These are phyloP conservation scores for Penicillium concentricum DNA, from an alignment of 2,329 filamentous ascomycete species.

Conservation along the genomic window DNA sequence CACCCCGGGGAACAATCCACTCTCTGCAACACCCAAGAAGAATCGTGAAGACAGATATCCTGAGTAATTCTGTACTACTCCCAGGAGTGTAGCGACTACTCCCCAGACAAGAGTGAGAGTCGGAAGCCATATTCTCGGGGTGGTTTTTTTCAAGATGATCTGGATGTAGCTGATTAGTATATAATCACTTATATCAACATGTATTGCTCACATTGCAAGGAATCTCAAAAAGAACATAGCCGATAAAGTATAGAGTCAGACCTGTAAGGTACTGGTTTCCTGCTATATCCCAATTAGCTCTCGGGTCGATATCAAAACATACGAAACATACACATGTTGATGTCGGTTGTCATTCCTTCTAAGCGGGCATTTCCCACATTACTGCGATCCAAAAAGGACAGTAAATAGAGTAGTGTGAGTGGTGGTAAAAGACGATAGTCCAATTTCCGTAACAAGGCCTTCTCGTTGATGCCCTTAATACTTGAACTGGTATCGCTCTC, in stretches of 20 bases:
- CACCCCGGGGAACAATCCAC: slow-evolving; percentile 55
- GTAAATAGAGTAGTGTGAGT: slow-evolving; percentile 33
- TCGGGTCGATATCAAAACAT: background rate
- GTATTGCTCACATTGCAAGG: slow-evolving; percentile 36
- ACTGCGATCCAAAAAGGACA: slow-evolving; percentile 3
- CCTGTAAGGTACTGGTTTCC: slow-evolving; percentile 43
- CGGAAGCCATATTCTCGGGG: slow-evolving; percentile 40
- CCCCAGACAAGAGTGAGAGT: slow-evolving; percentile 50
- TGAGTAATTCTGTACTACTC: slow-evolving; percentile 49
- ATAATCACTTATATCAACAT: background rate
- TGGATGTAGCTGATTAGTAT: background rate
- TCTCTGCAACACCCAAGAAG: slow-evolving; percentile 54
- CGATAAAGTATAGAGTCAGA: slow-evolving; percentile 40
- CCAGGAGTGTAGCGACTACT: slow-evolving; percentile 51
- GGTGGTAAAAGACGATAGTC: slow-evolving; percentile 46
- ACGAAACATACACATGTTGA: slow-evolving; percentile 37
- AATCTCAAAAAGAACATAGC: slow-evolving; percentile 42
- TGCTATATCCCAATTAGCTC: slow-evolving; percentile 17
- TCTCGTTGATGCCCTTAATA: slow-evolving; percentile 36
- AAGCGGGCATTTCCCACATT: slow-evolving; percentile 8
- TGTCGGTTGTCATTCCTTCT: slow-evolving; percentile 26
- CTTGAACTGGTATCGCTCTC: slow-evolving; percentile 8
- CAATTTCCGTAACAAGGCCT: slow-evolving; percentile 44
- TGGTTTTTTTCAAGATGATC: slow-evolving; percentile 40
- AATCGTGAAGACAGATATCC: slow-evolving; percentile 51